Base-by-base conservation (phyloP, 2,329 filamentous ascomycete species). In the Clonostachys solani region DNA sequence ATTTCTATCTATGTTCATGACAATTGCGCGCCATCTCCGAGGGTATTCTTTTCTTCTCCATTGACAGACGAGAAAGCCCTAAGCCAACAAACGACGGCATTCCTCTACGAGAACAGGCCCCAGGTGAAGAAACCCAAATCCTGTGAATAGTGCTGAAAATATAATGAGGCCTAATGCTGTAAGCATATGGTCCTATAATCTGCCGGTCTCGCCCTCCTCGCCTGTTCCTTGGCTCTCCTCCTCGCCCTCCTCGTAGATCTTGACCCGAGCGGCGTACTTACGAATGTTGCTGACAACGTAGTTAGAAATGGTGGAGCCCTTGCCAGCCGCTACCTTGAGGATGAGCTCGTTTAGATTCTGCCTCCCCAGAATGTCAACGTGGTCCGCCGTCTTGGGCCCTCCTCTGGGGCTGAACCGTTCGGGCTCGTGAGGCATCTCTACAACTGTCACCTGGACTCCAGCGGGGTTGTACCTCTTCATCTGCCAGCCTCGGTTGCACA, bases 391-490 rank as follows among this genome's bases (percentile, higher is more conserved):
- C 50, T 81, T 82, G 19, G 81, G 80, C 0, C 82, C 83, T 16
- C 83, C 83, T 46, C 94, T 75, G 1, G 94, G 90, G 56, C 85
- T 92, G 65, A 96, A 99, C 16, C 89, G 74, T 57, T 96, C 92
- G 2, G 94, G 94, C 60, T 97, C 92, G 61, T 99, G 94, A 2
- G 86, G 88, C 94, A 99, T 99, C 71, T 99, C 94, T 51, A 87
- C 91, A 1, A 92, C 88, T 38, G 84, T 95, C 52, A 99, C 73
- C 58, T 90, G 83, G 33, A 86, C 79, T 3, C 86, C 84, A 0
- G 90, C 87, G 0, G 94, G 94, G 59, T 99, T 99, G 64, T 95
- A 99, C 35, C 94, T 80, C 66, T 90, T 91, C 66, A 96, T 87
- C 49, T 85, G 84, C 94, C 94, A 99, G 4, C 94, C 94, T 58